Base-by-base conservation (phyloP, 805 yeast species). In the Starmerella scarabaei region DNA sequence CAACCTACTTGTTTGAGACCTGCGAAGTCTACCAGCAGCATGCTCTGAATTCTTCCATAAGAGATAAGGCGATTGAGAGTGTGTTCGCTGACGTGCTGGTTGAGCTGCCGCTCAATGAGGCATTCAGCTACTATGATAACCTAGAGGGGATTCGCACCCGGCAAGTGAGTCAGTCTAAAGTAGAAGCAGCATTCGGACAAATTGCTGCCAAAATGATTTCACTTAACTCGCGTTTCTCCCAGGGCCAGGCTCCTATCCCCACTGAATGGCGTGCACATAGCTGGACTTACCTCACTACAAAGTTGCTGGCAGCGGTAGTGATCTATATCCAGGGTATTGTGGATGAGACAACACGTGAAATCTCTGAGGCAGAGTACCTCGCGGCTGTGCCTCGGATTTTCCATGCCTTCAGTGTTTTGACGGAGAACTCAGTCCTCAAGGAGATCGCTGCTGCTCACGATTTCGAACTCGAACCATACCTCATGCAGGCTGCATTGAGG, bases 331-430 rank as follows among this genome's bases (percentile, higher is more conserved):
- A 28, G 16, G 34, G 18, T 8, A 31, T 45, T 4, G 29, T 43
- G 20, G 33, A 14, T 2, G 32, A 8, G n/a, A 35, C 47, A 1
- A 29, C 39, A 1, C 20, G 7, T 11, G 21, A 38, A 3, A 28
- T 41, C 11, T 38, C 44, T 2, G 49, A 41, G 30, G 35, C 23
- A 3, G 50, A 38, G 21, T 46, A 46, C 23, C 34, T 45, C 9
- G 15, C 21, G 11, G 28, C 46, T 1, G 50, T 46, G 3, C 44
- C 44, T 12, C 24, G 29, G 4, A 9, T 46, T 1, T 32, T 31
- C 23, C 1, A 16, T 3, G 48, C 49, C 2, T 26, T 36, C 28
- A 19, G 20, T n/a, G 18, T 21, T 1, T 36, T 45, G 7, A 4
- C 34, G 5, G 35, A 31, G 3, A 43, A 40, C 30, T 19, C 30